A percentile compares a stretch with the other conserved stretches of the same genome.
Evolutionary conservation across 306 rosid species (phyloP).

Genomic region (Astragalus membranaceus): DNA sequence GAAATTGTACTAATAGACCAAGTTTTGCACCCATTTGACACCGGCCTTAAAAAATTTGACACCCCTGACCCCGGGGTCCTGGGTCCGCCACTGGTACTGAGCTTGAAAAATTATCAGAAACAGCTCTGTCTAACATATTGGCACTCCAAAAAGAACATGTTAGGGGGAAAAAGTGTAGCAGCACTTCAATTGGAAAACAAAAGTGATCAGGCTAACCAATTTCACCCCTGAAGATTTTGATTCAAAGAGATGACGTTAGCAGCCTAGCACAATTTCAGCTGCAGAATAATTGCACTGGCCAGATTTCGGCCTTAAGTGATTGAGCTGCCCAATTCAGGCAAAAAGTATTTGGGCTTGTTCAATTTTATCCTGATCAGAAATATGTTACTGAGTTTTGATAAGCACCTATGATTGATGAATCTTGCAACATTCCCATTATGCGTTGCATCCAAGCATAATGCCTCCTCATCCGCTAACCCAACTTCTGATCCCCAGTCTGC

Average conservation of each 20-base stretch:
- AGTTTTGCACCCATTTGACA: no score
- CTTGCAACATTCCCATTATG: slow-evolving; percentile 83
- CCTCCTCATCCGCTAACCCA: slow-evolving; percentile 68
- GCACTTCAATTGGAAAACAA: neutral
- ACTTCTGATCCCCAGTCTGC: slow-evolving; percentile 93
- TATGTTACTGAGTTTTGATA: neutral
- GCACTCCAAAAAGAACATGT: neutral
- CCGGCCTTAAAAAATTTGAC: no score
- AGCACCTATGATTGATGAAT: slow-evolving; percentile 87
- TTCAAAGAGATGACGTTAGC: neutral
- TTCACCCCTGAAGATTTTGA: neutral
- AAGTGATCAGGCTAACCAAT: neutral
- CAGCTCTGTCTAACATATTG: neutral
- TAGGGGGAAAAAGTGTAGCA: neutral
- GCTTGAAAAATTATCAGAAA: neutral
- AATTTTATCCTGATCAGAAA: neutral
- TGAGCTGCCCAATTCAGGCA: neutral
- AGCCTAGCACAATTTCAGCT: neutral
- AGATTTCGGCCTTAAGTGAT: neutral
- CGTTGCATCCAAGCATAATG: slow-evolving; percentile 91
- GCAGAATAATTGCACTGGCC: neutral
- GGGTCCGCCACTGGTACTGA: no score
- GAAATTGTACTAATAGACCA: no score
- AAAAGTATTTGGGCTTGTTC: neutral
- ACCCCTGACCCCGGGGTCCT: no score